phyloP scores from a whole-genome alignment of 2,329 filamentous ascomycete genomes.

The Scedosporium dehoogii region DNA sequence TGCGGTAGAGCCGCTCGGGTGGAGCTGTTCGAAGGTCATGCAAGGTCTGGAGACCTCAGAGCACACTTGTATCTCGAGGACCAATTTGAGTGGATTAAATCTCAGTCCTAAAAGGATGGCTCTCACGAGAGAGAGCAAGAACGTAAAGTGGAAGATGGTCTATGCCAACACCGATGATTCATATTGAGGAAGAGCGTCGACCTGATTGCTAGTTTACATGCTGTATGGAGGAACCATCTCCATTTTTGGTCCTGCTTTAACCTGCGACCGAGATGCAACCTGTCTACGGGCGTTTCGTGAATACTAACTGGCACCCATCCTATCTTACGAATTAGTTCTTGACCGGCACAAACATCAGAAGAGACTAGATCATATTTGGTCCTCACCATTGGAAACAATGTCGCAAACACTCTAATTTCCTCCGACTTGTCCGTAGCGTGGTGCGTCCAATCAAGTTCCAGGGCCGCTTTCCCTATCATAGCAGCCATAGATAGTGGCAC shows the following conservation, averaged over 20 bases:
- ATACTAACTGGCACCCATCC: slow-evolving; percentile 26
- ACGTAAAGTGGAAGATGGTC: no score
- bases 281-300: slow-evolving; percentile 17
- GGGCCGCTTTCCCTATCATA: slow-evolving; percentile 41
- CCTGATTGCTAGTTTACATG: no score
- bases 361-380: neutral
- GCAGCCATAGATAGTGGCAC: slow-evolving; percentile 38
- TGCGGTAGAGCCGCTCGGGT: slow-evolving; percentile 38
- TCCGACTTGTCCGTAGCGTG: slow-evolving; percentile 36
- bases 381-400: slow-evolving; percentile 37
- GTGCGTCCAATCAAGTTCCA: slow-evolving; percentile 41
- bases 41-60: slow-evolving; percentile 37
- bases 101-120: neutral
- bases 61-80: slow-evolving; percentile 32
- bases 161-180: no score
- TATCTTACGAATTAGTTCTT: slow-evolving; percentile 11
- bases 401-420: slow-evolving; percentile 40
- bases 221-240: no score
- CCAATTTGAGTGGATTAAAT: slow-evolving; percentile 30
- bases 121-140: no score
- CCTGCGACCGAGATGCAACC: no score
- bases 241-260: no score
- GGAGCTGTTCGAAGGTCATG: slow-evolving; percentile 44
- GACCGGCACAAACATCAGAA: neutral
- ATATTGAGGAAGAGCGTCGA: no score